Conservation (phyloP, 2,329 filamentous ascomycete genomes). For the Fusarium brachygibbosum region DNA sequence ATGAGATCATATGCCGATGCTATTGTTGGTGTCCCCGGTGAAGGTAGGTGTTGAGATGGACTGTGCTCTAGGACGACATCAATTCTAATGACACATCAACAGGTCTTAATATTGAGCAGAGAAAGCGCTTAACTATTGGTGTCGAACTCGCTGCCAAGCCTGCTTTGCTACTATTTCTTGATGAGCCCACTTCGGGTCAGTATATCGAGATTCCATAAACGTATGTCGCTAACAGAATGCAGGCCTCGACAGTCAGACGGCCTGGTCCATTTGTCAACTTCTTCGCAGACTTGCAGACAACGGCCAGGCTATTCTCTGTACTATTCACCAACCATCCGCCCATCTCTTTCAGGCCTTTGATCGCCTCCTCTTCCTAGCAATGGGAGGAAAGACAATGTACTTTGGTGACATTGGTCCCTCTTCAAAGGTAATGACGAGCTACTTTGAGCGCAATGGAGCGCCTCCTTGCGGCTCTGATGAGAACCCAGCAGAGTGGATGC, state of each 20-base stretch:
- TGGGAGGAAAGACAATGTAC: conserved; percentile 70
- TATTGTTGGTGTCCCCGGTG: conserved; percentile 65
- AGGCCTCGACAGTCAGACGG: conserved; percentile 76
- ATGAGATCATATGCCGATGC: conserved; percentile 76
- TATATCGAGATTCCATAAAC: rapidly evolving
- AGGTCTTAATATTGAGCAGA: conserved; percentile 58
- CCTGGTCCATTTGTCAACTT: conserved; percentile 79
- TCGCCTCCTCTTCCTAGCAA: conserved; percentile 66
- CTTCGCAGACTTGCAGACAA: conserved; percentile 72
- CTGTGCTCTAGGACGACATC: rapidly evolving
- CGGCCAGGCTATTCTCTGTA: conserved; percentile 61
- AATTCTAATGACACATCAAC: background rate
- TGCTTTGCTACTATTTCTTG: conserved; percentile 78
- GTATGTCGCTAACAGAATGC: background rate
- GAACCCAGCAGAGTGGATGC: conserved; percentile 78
- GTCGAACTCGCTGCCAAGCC: conserved; percentile 82
- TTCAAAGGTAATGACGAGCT: conserved; percentile 59
- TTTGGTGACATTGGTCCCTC: conserved; percentile 63
- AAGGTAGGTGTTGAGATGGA: conserved; percentile 50
- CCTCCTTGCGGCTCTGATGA: conserved; percentile 64
- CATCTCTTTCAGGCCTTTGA: conserved; percentile 64
- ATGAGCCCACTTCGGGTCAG: conserved; percentile 79
- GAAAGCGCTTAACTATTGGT: conserved; percentile 76
- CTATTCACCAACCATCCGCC: conserved; percentile 62
- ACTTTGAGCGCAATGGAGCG: conserved; percentile 73